A percentile compares a stretch with the other conserved stretches of the same genome.
These are phyloP conservation scores for Capillidium heterosporum DNA, from an alignment of 371 early-diverging fungal species.

Conservation along the genomic window DNA sequence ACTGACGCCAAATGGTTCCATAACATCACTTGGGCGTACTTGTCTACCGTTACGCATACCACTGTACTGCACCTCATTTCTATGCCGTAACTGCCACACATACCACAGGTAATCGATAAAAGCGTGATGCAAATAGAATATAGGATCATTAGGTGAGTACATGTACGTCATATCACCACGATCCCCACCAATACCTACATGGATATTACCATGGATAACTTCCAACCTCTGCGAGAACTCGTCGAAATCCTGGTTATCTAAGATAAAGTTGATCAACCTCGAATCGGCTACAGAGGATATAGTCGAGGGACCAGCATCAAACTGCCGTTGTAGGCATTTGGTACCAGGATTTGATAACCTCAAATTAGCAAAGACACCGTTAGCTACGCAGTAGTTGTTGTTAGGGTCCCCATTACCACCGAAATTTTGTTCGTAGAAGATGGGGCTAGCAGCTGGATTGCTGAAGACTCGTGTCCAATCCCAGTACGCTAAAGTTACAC, in stretches of 20 bases:
- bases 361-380: constrained; percentile 7
- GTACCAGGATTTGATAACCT: neutral
- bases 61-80: neutral
- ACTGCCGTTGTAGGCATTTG: constrained; percentile 12
- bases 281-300: neutral
- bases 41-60: neutral
- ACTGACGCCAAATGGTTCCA: neutral
- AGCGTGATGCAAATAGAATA: constrained; percentile 2
- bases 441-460: constrained; percentile 5
- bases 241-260: constrained; percentile 9
- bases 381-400: constrained; percentile 9
- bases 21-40: neutral
- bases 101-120: neutral
- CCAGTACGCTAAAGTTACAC: neutral
- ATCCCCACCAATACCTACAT: constrained; percentile 6
- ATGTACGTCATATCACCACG: neutral
- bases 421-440: neutral
- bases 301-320: neutral
- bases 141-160: neutral
- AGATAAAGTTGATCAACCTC: neutral
- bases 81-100: neutral
- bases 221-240: constrained; percentile 18
- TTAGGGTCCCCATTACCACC: neutral
- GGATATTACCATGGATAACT: constrained; percentile 22
- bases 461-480: constrained; percentile 18